Evolutionary conservation across 805 yeast genomes (phyloP).

Genomic region (Komagataella pseudopastoris): DNA sequence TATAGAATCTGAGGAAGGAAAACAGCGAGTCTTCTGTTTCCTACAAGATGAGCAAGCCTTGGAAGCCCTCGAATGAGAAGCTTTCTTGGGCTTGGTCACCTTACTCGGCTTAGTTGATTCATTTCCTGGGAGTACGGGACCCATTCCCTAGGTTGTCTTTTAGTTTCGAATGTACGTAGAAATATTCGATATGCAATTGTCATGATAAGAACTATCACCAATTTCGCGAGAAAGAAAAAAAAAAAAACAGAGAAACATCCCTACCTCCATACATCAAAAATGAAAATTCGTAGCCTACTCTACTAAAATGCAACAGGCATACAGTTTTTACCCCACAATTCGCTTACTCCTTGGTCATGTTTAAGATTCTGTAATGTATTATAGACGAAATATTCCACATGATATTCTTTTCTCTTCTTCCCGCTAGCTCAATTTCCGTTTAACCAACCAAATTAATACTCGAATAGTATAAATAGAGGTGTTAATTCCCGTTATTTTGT

Average conservation of each 20-base stretch:
- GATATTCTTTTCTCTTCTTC: neutral
- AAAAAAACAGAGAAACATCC: neutral
- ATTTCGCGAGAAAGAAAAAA: neutral
- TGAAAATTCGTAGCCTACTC: neutral
- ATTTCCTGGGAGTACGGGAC: neutral
- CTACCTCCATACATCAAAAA: neutral
- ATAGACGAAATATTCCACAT: neutral
- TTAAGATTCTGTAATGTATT: neutral
- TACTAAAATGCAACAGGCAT: neutral
- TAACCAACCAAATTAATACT: neutral
- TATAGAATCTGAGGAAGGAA: constrained; percentile 31
- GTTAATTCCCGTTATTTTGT: neutral
- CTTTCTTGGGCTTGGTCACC: neutral
- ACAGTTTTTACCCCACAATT: neutral
- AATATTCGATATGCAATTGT: neutral
- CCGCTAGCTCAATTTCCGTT: neutral
- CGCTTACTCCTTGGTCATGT: neutral
- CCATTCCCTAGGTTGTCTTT: neutral
- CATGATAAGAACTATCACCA: neutral
- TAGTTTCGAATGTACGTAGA: neutral
- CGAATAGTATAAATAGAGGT: neutral
- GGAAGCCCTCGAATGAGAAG: constrained; percentile 7
- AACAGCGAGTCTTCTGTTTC: constrained; percentile 35
- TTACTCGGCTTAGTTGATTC: neutral
- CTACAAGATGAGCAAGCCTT: constrained; percentile 20